Base-by-base conservation (phyloP, 306 rosid species). In the Lagenaria siceraria region DNA sequence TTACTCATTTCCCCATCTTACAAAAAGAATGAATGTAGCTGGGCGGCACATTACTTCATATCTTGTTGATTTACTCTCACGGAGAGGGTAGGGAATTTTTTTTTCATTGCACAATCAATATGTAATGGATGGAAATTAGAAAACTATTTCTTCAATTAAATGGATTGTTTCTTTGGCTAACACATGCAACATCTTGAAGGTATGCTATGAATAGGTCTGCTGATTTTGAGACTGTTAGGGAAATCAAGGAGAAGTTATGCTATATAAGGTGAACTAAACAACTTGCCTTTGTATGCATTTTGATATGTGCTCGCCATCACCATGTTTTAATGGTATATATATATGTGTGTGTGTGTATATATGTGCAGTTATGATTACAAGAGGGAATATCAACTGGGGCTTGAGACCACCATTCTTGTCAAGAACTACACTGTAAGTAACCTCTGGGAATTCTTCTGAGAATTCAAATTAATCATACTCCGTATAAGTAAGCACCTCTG, bases 181-280 rank as follows among this genome's bases (percentile, higher is more conserved):
- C 84, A 22, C 4, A 36, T 54, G 62, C 52, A 59, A 81, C 80
- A 81, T 82, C 81, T 75, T 84, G 29, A 84, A 94, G 99, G 91
- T 96, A 96, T 84, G 86, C 98, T 59, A 86, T 96, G 90, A 96
- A 96, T 87, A 88, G 88, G 82, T 92, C 78, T 24, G 91, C 98
- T 38, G 99, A 96, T 84, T 96, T 96, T 89, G 99, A 96, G 92
- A 88, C 96, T 80, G 99, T 96, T 24, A 89, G 99, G 93, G 97
- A 92, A 86, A 89, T 96, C 80, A 96, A 96, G 80, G 99, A 96
- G 91, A 96, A 96, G 87, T 84, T 96, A 48, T 96, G 99, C 89
- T 96, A 96, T 81, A 89, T 89, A 81, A 89, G 99, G 99, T 92
- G 77, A 52, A 80, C 72, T 73, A 49, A 56, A 71, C 73, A 82